A percentile compares a stretch with the other conserved stretches of the same genome.
Evolutionary conservation across 169 alveolate species (phyloP).

Genomic region (Plasmodium gaboni): DNA sequence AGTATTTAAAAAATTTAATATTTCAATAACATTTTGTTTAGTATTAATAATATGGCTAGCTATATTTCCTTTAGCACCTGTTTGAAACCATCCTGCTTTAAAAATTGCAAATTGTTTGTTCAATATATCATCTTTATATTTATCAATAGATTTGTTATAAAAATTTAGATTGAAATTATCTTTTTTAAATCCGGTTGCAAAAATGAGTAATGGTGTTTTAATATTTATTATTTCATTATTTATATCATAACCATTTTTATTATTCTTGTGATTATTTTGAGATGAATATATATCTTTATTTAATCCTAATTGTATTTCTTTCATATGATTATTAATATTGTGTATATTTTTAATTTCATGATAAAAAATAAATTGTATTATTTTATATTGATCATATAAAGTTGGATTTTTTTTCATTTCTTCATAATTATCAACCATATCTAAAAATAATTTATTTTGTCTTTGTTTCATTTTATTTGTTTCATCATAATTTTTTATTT

Average conservation of each 20-base stretch:
- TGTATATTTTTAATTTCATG: conserved; percentile 26
- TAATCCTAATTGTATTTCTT: conserved; percentile 32
- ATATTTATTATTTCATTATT: not conserved
- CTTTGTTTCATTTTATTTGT: conserved; percentile 48
- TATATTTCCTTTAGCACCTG: conserved; percentile 70
- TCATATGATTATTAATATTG: conserved; percentile 25
- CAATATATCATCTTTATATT: conserved; percentile 27
- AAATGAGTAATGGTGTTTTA: conserved; percentile 49
- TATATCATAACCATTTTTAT: not conserved
- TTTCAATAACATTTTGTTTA: conserved; percentile 6
- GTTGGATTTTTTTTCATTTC: conserved; percentile 54
- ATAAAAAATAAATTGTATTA: conserved; percentile 60
- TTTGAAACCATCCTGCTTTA: conserved; percentile 66
- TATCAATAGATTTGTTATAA: conserved; percentile 44
- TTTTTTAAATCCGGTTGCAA: conserved; percentile 72
- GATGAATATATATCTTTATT: conserved; percentile 20
- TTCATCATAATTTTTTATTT: conserved; percentile 43
- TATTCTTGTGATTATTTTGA: not conserved
- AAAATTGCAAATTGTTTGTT: conserved; percentile 33
- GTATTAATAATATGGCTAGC: conserved; percentile 50
- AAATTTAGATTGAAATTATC: conserved; percentile 29
- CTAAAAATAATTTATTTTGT: conserved; percentile 41
- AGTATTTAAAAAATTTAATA: conserved; percentile 51
- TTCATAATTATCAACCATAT: conserved; percentile 62
- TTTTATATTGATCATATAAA: conserved; percentile 45